A percentile compares a stretch with the other conserved stretches of the same genome.
These are phyloP conservation scores for Pseudogymnoascus sp. DNA, from an alignment of 2,329 filamentous ascomycete genomes.

Conservation along the genomic window DNA sequence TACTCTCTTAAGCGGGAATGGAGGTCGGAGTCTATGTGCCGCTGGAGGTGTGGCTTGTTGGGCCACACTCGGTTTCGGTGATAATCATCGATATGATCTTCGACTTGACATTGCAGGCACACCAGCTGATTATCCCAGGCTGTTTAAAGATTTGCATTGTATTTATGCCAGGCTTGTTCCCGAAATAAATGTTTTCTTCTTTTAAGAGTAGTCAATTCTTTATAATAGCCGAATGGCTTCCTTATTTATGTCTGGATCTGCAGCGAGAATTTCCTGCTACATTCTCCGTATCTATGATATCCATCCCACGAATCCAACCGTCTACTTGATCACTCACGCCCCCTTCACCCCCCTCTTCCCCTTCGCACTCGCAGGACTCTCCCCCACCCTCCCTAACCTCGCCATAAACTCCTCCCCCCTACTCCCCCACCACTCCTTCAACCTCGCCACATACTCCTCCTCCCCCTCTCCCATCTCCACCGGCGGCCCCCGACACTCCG, in stretches of 20 bases:
- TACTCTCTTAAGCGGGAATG: too few species aligned
- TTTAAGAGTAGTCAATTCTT: background rate
- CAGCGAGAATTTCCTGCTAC: background rate
- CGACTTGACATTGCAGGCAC: too few species aligned
- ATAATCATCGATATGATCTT: too few species aligned
- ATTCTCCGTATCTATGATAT: background rate
- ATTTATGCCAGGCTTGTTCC: background rate
- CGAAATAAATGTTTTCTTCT: background rate
- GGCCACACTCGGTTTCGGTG: too few species aligned
- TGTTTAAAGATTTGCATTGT: background rate
- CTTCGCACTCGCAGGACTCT: background rate
- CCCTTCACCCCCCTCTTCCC: background rate
- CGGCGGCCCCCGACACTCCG: constrained; percentile 49
- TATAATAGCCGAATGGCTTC: background rate
- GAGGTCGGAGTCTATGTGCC: too few species aligned
- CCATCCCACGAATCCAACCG: background rate
- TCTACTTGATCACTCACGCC: background rate
- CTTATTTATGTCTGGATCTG: background rate
- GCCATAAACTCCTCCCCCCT: background rate
- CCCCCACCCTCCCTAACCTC: background rate
- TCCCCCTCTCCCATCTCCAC: constrained; percentile 48
- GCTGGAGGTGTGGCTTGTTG: too few species aligned
- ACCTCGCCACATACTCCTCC: constrained; percentile 38
- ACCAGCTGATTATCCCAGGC: too few species aligned
- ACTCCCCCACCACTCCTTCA: constrained; percentile 38